These are phyloP conservation scores for Sclerotinia trifoliorum DNA, from an alignment of 2,329 filamentous ascomycete genomes.

Conservation along the genomic window DNA sequence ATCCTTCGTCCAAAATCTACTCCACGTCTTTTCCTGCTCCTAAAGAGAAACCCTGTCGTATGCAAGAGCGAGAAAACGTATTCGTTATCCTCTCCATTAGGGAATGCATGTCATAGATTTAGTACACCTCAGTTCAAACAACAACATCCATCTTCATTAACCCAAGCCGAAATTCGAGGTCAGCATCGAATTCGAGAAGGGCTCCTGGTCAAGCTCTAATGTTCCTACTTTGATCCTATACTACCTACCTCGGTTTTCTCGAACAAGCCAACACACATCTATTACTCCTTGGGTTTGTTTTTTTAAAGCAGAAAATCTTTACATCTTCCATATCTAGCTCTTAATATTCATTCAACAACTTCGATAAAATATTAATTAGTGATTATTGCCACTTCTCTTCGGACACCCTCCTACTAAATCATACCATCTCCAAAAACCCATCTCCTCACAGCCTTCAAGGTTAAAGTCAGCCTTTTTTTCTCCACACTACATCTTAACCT, in stretches of 20 bases:
- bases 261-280: neutral
- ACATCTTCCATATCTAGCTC: slow-evolving; percentile 7
- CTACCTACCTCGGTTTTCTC: slow-evolving; percentile 1
- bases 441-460: neutral
- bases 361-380: slow-evolving; percentile 11
- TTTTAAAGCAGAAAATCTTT: slow-evolving; percentile 6
- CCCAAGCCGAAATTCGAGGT: neutral
- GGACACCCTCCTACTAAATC: slow-evolving; percentile 13
- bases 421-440: slow-evolving; percentile 6
- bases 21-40: slow-evolving; percentile 10
- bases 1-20: slow-evolving; percentile 2
- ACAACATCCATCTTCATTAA: slow-evolving; percentile 9
- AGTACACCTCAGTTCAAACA: slow-evolving; percentile 20
- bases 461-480: slow-evolving; percentile 9
- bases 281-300: neutral
- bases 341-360: slow-evolving; percentile 1
- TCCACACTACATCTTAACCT: slow-evolving; percentile 10
- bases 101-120: slow-evolving; percentile 23
- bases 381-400: neutral
- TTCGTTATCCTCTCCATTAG: slow-evolving; percentile 16
- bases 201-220: slow-evolving; percentile 8
- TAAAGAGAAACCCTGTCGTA: slow-evolving; percentile 9
- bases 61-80: slow-evolving; percentile 16
- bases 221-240: slow-evolving; percentile 11
- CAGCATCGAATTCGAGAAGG: slow-evolving; percentile 11